phyloP scores from a whole-genome alignment of 2,329 filamentous ascomycete genomes.

The Lachnellula cervina region DNA sequence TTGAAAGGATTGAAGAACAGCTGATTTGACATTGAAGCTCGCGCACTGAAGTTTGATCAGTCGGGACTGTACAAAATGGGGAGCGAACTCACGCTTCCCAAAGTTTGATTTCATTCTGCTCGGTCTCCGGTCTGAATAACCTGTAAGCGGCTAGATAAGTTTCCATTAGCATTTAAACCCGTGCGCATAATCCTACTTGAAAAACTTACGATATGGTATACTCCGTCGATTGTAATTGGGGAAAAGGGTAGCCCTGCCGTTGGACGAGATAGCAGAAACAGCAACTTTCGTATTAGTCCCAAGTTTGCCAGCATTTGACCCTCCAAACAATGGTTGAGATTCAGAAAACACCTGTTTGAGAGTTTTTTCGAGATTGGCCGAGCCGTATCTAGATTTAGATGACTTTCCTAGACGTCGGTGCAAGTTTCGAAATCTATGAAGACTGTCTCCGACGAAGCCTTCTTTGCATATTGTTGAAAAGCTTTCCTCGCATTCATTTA shows the following conservation, averaged over 20 bases:
- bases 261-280: neutral
- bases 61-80: neutral
- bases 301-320: neutral
- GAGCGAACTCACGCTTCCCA: neutral
- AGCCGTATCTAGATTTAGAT: neutral
- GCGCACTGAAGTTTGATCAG: neutral
- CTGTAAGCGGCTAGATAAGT: neutral
- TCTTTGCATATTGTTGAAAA: neutral
- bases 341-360: neutral
- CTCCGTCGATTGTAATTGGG: neutral
- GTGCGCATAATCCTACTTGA: neutral
- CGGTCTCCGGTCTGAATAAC: neutral
- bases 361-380: neutral
- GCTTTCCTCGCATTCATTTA: neutral
- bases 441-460: neutral
- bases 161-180: neutral
- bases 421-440: neutral
- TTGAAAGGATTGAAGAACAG: neutral
- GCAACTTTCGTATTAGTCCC: neutral
- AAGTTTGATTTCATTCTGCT: neutral
- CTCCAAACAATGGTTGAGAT: neutral
- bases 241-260: neutral
- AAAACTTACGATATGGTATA: neutral
- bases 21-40: neutral
- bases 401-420: neutral